Percentiles rank a stretch among this genome's conserved stretches.
These are phyloP conservation scores for Suillus weaverae DNA, from an alignment of 768 basidiomycete genomes.

Conservation along the genomic window DNA sequence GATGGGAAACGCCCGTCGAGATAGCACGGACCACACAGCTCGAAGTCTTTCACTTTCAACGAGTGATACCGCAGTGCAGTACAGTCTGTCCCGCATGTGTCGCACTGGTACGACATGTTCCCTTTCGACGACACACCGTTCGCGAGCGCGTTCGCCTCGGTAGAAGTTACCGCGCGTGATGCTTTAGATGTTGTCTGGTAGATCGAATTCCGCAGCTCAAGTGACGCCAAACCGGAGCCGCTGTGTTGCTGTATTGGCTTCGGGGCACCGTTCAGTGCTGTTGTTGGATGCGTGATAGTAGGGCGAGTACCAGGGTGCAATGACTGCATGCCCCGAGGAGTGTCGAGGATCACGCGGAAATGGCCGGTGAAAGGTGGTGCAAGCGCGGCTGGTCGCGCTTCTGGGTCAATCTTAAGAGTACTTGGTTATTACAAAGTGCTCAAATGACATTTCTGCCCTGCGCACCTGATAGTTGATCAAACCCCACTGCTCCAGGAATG, in stretches of 20 bases:
- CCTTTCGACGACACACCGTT: conserved; percentile 48
- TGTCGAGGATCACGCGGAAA: conserved; percentile 96
- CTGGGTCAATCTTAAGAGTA: conserved; percentile 83
- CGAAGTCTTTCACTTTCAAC: conserved; percentile 88
- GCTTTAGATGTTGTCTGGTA: conserved; percentile 87
- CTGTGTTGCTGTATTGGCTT: conserved; percentile 35
- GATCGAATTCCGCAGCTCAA: conserved; percentile 85
- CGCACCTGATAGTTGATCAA: conserved; percentile 96
- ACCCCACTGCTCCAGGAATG: conserved; percentile 99
- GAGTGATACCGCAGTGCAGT: conserved; percentile 87
- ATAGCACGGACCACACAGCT: conserved; percentile 90
- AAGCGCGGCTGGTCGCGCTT: conserved; percentile 89
- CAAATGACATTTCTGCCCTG: conserved; percentile 1
- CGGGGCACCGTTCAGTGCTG: conserved; percentile 50
- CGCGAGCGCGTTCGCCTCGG: conserved; percentile 69
- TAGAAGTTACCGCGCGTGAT: conserved; percentile 63
- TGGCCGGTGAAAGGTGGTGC: conserved; percentile 98
- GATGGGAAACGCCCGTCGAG: conserved; percentile 96
- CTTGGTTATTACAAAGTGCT: conserved; percentile 5
- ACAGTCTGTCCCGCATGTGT: conserved; percentile 95
- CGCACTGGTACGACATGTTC: conserved; percentile 70
- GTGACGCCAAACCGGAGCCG: conserved; percentile 55
- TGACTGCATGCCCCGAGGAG: conserved; percentile 93
- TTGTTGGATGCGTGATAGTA: conserved; percentile 40
- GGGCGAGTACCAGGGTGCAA: conserved; percentile 81